Evolutionary conservation across 176 grass and related monocot genomes (phyloP).

Genomic region (Ensete glaucum): DNA sequence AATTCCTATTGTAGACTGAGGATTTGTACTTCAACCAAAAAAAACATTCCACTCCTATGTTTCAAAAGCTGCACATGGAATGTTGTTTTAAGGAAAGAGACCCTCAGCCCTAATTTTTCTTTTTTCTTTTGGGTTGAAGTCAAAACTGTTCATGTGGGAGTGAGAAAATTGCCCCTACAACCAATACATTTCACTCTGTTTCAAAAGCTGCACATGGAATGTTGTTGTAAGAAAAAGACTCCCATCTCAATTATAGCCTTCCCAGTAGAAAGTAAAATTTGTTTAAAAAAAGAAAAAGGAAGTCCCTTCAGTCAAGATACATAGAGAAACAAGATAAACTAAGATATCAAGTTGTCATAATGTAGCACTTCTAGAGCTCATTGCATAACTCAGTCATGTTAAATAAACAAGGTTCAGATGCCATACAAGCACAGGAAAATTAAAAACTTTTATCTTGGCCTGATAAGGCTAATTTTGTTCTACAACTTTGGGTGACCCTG

Average conservation of each 20-base stretch:
- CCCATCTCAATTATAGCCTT: neutral
- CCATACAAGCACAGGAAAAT: neutral
- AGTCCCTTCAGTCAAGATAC: too few relatives aligned
- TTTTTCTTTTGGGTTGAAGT: neutral
- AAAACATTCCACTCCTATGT: neutral
- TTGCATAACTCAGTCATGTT: neutral
- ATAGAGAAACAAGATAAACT: neutral
- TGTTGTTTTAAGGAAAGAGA: neutral
- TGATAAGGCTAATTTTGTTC: neutral
- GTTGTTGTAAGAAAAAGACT: neutral
- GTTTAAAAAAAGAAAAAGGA: too few relatives aligned
- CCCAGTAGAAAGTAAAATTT: neutral
- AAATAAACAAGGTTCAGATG: neutral
- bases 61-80: neutral
- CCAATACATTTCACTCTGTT: neutral
- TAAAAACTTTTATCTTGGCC: neutral
- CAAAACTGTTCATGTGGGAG: conserved; percentile 4
- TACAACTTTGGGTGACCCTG: neutral
- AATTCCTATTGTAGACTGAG: neutral
- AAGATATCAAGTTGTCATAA: neutral
- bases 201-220: neutral
- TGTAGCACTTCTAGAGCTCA: neutral
- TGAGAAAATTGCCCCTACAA: neutral
- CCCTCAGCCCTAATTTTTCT: neutral
- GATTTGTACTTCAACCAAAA: neutral